Evolutionary conservation across 345 rosid genomes (phyloP), one percentile per base, ranked within the genome.

Genomic region (Ceriops tagal): DNA sequence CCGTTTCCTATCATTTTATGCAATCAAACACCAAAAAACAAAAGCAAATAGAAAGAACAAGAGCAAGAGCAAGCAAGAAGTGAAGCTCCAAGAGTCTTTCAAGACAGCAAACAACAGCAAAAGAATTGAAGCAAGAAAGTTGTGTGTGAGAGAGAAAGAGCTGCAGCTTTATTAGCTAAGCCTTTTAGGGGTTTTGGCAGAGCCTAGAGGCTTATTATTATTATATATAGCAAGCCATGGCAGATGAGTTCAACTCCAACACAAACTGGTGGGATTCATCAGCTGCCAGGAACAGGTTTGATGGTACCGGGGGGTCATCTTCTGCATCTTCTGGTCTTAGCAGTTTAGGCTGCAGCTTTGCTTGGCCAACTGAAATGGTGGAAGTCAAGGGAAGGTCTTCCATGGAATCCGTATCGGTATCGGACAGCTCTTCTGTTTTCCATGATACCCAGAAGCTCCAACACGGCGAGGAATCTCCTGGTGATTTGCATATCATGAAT

Each of bases 401-500:
- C 1, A 70, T 85, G 67, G 97, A 88, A 55, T 83, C 90, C 1
- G 85, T 64, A 26, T 71, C 89, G 1, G 86, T 74, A 34, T 78
- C 87, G 0, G 89, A 84, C 57, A 75, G 73, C 71, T 83, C 90
- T 6, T 79, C 63, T 30, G 83, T 75, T 77, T 87, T 83, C 58
- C 93, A 81, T 62, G 88, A 83, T 69, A 73, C 75, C 65, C 78
- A 70, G 67, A 80, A 82, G 68, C 83, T 79, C 63, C 87, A 85
- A 53, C 62, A 62, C 31, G 24, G 66, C 19, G 75, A 72, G 15
- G 74, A 67, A 20, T 69, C 76, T 58, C 76, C 56, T 65, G 75
- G 74, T 32, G 88, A 81, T 34, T 81, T 86, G 58, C 92, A 92
- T 26, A 84, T 92, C 91, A 95, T 95, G 92, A 89, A 88, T 37